A percentile compares a stretch with the other conserved stretches of the same genome.
phyloP scores from a whole-genome alignment of 208 protist genomes.

The Acanthamoeba sp. region DNA sequence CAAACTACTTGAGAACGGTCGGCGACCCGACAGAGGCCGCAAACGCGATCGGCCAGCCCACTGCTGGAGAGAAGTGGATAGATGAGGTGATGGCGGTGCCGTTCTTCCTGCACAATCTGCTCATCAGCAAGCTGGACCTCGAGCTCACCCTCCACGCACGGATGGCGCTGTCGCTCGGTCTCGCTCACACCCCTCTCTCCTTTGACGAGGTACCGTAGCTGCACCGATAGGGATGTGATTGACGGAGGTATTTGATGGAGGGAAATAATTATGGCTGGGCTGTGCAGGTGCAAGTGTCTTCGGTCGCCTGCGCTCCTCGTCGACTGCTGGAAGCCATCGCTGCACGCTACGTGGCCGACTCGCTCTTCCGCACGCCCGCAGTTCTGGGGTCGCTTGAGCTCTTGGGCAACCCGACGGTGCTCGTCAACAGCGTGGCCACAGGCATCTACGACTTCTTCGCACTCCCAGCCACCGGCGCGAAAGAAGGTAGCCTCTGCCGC shows the following conservation, averaged over 20 bases:
- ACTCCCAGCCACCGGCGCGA: constrained; percentile 15
- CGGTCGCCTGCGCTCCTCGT: not conserved
- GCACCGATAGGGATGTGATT: too few relatives aligned
- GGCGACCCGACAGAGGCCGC: not conserved
- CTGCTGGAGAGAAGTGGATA: not conserved
- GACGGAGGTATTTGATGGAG: too few relatives aligned
- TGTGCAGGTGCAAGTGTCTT: not conserved
- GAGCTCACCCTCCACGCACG: constrained; percentile 50
- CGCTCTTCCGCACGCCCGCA: constrained; percentile 50
- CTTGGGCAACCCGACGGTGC: constrained; percentile 59
- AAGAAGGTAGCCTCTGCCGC: not conserved
- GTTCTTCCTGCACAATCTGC: constrained; percentile 16
- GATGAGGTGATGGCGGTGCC: not conserved
- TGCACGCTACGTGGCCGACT: constrained; percentile 54
- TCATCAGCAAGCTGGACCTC: constrained; percentile 55
- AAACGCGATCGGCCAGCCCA: not conserved
- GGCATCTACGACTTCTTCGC: constrained; percentile 68
- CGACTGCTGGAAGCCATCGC: constrained; percentile 62
- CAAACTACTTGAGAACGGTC: not conserved
- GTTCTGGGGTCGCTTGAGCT: constrained; percentile 40
- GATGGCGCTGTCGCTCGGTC: constrained; percentile 52
- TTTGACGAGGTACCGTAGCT: constrained; percentile 34
- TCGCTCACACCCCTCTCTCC: constrained; percentile 42
- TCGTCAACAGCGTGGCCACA: constrained; percentile 21
- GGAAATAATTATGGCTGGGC: not conserved